Evolutionary conservation across 148 eudicot species (phyloP).

Genomic region (Limonium bicolor): DNA sequence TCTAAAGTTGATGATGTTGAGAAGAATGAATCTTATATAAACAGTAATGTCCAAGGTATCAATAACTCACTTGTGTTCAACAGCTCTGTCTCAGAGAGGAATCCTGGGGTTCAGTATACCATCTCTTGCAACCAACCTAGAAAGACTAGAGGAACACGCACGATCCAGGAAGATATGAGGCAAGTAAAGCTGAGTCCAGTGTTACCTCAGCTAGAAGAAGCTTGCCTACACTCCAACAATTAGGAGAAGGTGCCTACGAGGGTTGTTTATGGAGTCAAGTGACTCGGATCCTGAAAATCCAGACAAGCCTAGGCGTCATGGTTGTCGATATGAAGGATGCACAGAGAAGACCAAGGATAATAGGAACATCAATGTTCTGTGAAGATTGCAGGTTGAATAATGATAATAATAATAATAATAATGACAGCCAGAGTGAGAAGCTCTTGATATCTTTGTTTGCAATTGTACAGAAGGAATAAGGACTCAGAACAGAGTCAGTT

Average conservation of each 20-base stretch:
- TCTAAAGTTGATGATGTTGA: constrained; percentile 17
- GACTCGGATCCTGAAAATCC: constrained; percentile 43
- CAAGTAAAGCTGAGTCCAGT: constrained; percentile 26
- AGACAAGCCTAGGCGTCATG: constrained; percentile 58
- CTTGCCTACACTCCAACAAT: constrained; percentile 43
- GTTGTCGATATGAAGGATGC: constrained; percentile 34
- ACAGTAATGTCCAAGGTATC: constrained; percentile 62
- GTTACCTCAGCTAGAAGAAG: constrained; percentile 25
- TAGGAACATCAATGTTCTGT: constrained; percentile 18
- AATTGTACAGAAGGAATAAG: too few species aligned
- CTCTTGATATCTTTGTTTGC: too few species aligned
- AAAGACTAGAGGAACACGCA: constrained; percentile 7
- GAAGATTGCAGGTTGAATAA: too few species aligned
- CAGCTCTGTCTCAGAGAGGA: constrained; percentile 29
- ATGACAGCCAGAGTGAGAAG: too few species aligned
- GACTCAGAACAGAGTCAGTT: too few species aligned
- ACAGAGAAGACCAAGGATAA: constrained; percentile 20
- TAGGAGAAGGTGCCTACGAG: constrained; percentile 56
- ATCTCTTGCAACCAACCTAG: constrained; percentile 13
- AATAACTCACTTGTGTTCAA: constrained; percentile 59
- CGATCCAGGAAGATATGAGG: constrained; percentile 6
- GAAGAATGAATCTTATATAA: constrained; percentile 28
- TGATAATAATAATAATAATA: too few species aligned
- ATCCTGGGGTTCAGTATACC: constrained; percentile 52
- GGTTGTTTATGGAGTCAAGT: constrained; percentile 58